Base-by-base conservation (phyloP, 371 early-diverging fungal genomes). In the Catenaria anguillulae region DNA sequence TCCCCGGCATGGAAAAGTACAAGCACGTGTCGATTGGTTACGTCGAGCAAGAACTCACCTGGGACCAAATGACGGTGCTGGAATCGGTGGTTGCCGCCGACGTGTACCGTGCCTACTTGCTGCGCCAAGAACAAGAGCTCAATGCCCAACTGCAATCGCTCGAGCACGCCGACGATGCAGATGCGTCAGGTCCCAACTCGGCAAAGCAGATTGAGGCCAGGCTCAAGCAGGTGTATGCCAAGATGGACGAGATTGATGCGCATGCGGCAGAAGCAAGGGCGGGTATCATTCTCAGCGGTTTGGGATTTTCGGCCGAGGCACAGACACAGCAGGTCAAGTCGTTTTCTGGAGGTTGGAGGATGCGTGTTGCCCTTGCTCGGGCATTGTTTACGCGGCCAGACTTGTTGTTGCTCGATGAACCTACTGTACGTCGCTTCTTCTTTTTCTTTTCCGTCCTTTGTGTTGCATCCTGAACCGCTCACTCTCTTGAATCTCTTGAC, bases 351-450 rank as follows among this genome's bases (percentile, higher is more conserved):
- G 99, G 88, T 72, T 88, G 88, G 88, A 83, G 85, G 68, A 88
- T 89, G 92, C 85, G 97, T 67, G 79, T 96, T 40, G 90, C 95
- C 0, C 80, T 98, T 42, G 97, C 97, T 0, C 88, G 95, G 67
- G 97, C 97, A 3, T 80, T 98, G 62, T 95, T 94, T 36, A 46
- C 63, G 13, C 61, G 64, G 35, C 97, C 98, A 21, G 97, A 97
- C 77, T 74, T 97, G 63, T 77, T 99, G 54, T 85, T 99, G 67
- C 89, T 98, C 65, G 99, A 99, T 75, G 99, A 98, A 86, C 97
- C 98, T 65, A 97, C 97, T n/a, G 63, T 97, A 98, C 81, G 93
- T 84, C 90, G 19, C 42, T 50, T 5, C 45, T 31, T 33, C 55
- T 54, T 33, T 54, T 54, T 54, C 19, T 54, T 54, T 54, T 5